These are phyloP conservation scores for Cerrena zonata DNA, from an alignment of 1,284 basidiomycete genomes.

Conservation along the genomic window DNA sequence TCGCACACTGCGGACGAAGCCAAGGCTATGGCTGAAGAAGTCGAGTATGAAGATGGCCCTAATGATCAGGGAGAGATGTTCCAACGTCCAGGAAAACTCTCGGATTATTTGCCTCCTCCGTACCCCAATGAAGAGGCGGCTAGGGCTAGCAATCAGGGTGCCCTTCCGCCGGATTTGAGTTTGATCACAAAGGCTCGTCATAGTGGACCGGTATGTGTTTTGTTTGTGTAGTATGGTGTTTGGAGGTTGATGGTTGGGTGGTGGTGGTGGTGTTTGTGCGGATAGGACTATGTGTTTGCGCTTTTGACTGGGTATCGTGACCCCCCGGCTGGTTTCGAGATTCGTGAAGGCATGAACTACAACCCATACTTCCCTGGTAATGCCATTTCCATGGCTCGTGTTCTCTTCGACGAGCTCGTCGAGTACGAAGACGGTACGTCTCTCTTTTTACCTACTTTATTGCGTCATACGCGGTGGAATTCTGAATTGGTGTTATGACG, in stretches of 20 bases:
- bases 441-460: background rate
- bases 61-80: conserved; percentile 97
- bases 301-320: conserved; percentile 97
- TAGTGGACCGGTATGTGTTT: conserved; percentile 75
- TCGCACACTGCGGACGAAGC: conserved; percentile 93
- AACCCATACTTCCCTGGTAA: conserved; percentile 97
- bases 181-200: conserved; percentile 98
- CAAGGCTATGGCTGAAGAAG: conserved; percentile 90
- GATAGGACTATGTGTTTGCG: conserved; percentile 92
- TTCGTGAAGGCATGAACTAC: conserved; percentile 97
- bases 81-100: conserved; percentile 92
- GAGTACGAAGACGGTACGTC: conserved; percentile 84
- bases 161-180: conserved; percentile 93
- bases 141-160: conserved; percentile 89
- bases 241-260: background rate
- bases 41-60: conserved; percentile 96
- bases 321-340: conserved; percentile 91
- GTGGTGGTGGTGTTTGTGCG: conserved; percentile 4
- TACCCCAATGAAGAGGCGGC: conserved; percentile 99
- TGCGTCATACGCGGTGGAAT: background rate
- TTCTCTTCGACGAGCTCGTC: conserved; percentile 91
- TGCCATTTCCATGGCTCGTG: conserved; percentile 96
- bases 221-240: background rate
- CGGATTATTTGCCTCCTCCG: conserved; percentile 93
- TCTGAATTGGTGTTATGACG: no score